Base-by-base conservation (phyloP, 148 eudicot species). In the Pouteria glomerata region DNA sequence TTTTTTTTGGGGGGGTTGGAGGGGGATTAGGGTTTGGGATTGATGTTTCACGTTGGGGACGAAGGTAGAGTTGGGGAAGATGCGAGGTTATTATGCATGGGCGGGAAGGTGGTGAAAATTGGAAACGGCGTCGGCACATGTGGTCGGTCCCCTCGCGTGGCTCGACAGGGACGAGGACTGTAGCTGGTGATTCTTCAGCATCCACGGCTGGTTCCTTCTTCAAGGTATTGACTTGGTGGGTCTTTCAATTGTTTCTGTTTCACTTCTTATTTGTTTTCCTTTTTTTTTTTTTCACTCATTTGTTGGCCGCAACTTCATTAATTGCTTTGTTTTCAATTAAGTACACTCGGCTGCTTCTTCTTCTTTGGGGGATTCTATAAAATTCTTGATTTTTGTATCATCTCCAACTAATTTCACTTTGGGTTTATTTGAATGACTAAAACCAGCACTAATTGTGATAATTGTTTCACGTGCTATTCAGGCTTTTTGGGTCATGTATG, bases 81-180 rank as follows among this genome's bases (percentile, higher is more conserved):
- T 78, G 81, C 73, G 37, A 77, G 68, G 65, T 6, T 78, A 61
- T 59, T 67, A 77, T 66, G 68, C 72, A 72, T 59, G 61, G 72
- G 42, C 61, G 80, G 79, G 82, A 63, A 73, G 87, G 80, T 70
- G 87, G 80, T 70, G 84, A 73, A 2, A 73, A 26, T 70, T 53
- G 80, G 72, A 81, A 72, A 69, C 80, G 58, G 69, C 51, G 55
- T 78, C 80, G 80, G 80, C 80, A 70, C 74, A 81, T 84, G 87
- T 74, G 66, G 81, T 66, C 87, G 71, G 81, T 69, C 70, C 63
- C 82, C 41, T 51, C 77, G 48, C 71, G 71, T 66, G 71, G 55
- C 63, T 57, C 41, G 63, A 15, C 68, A 23, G 29, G 50, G 64
- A 66, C 81, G 66, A 61, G 27, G 75, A 66, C 76, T 58, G 75